phyloP scores from a whole-genome alignment of 2,329 filamentous ascomycete genomes.

The Ophiosphaerella herpotricha region DNA sequence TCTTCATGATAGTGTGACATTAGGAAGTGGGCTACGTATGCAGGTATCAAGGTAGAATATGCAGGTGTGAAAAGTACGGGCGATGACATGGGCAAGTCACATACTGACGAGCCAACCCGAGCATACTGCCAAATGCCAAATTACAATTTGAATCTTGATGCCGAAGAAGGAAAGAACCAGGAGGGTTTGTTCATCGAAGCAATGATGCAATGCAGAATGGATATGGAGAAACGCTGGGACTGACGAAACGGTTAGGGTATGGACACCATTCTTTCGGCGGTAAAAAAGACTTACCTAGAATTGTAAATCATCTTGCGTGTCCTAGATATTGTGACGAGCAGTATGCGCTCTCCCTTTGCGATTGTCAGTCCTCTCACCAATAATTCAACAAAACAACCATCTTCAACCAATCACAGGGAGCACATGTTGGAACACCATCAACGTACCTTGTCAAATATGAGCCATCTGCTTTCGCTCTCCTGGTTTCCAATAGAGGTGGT shows the following conservation, averaged over 20 bases:
- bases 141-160: not conserved
- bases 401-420: not conserved
- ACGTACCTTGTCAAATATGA: constrained; percentile 44
- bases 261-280: not conserved
- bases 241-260: no score
- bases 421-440: no score
- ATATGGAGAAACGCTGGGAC: not conserved
- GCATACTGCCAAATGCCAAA: no score
- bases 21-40: no score
- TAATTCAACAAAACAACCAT: not conserved
- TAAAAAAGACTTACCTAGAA: not conserved
- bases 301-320: constrained; percentile 22
- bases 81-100: no score
- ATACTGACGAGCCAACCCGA: no score
- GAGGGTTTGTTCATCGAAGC: not conserved
- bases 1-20: no score
- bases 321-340: constrained; percentile 33
- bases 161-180: not conserved
- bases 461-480: constrained; percentile 44
- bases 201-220: not conserved
- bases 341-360: constrained; percentile 30
- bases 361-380: constrained; percentile 3
- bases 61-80: no score
- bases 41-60: no score
- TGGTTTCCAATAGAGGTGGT: constrained; percentile 45